A percentile compares a stretch with the other conserved stretches of the same genome.
Evolutionary conservation across 768 basidiomycete genomes (phyloP).

Genomic region (Tricholoma saponaceum): DNA sequence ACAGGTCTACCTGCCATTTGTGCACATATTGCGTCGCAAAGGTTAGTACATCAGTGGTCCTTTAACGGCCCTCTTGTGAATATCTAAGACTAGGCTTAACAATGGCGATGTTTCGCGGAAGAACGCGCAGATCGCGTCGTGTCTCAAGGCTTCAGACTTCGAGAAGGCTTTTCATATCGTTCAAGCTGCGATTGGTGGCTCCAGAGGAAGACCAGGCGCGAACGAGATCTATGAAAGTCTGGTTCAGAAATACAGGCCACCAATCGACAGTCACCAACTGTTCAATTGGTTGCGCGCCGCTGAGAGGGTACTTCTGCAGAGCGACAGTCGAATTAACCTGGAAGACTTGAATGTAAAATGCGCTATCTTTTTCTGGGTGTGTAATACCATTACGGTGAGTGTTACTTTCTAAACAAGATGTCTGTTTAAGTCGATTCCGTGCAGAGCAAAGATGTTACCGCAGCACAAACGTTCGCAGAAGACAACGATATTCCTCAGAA

Average conservation of each 20-base stretch:
- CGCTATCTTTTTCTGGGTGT: conserved; percentile 46
- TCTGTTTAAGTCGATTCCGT: not conserved
- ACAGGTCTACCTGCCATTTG: conserved; percentile 47
- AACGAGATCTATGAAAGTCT: conserved; percentile 10
- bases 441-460: conserved; percentile 9
- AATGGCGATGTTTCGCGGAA: conserved; percentile 26
- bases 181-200: conserved; percentile 20
- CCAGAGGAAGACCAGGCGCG: conserved; percentile 8
- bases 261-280: conserved; percentile 10
- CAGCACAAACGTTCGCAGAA: conserved; percentile 17
- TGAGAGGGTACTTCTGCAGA: conserved; percentile 27
- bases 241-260: conserved; percentile 3
- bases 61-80: not conserved
- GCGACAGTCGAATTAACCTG: conserved; percentile 15
- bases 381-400: conserved; percentile 33
- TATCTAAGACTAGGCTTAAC: conserved; percentile 22
- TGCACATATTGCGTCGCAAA: conserved; percentile 45
- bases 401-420: not conserved
- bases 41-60: conserved; percentile 24
- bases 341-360: conserved; percentile 21
- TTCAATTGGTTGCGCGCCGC: conserved; percentile 29
- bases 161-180: conserved; percentile 22
- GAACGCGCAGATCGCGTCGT: conserved; percentile 30
- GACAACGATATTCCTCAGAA: conserved; percentile 19
- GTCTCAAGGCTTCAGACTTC: conserved; percentile 26